These are phyloP conservation scores for Talaromyces sp. DNA, from an alignment of 2,329 filamentous ascomycete genomes.

Conservation along the genomic window DNA sequence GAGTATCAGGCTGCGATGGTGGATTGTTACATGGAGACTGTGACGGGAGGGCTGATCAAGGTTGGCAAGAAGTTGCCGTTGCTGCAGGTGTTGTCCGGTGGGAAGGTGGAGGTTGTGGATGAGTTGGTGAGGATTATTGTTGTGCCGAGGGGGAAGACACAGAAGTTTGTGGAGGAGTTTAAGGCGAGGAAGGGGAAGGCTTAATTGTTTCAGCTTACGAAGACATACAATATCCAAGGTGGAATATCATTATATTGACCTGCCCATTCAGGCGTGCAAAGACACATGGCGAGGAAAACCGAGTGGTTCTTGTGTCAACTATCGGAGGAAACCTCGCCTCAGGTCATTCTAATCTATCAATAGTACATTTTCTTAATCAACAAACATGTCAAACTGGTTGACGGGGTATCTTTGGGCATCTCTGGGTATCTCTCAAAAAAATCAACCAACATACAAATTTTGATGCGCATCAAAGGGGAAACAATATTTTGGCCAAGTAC, in stretches of 20 bases:
- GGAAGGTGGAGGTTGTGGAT: constrained; percentile 83
- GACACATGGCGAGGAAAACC: constrained; percentile 11
- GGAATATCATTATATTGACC: not conserved
- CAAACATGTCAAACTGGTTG: not conserved
- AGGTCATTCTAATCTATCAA: not conserved
- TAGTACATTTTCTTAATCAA: not conserved
- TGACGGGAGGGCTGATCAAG: constrained; percentile 75
- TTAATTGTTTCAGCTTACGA: not conserved
- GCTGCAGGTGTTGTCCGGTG: constrained; percentile 68
- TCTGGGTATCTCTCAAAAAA: not conserved
- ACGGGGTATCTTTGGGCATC: constrained; percentile 10
- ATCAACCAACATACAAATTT: not conserved
- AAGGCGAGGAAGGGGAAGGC: constrained; percentile 62
- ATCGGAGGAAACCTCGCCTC: constrained; percentile 13
- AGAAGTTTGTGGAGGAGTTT: constrained; percentile 74
- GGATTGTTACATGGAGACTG: constrained; percentile 88
- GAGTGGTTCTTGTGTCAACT: constrained; percentile 15
- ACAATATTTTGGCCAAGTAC: constrained; percentile 3
- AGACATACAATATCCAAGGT: not conserved
- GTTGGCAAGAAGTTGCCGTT: constrained; percentile 80
- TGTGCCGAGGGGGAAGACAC: constrained; percentile 67
- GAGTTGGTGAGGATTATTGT: constrained; percentile 79
- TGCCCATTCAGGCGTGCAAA: constrained; percentile 14
- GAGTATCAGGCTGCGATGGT: constrained; percentile 66
- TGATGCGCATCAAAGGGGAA: constrained; percentile 2